These are phyloP conservation scores for Jatropha multifida DNA, from an alignment of 441 rosid genomes.

Conservation along the genomic window DNA sequence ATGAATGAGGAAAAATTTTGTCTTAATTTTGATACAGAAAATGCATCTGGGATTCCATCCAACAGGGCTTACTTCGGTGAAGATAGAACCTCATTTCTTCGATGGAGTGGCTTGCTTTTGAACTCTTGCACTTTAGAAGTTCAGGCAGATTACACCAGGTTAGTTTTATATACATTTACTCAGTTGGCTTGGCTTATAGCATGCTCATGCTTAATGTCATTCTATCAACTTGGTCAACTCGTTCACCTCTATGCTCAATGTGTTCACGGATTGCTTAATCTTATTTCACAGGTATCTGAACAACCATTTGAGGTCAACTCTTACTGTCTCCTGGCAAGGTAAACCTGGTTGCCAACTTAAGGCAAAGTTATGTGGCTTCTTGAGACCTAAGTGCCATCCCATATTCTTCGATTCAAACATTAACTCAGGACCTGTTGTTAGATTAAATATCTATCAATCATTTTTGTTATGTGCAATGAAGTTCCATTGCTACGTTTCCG, in stretches of 20 bases:
- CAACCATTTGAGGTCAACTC: conserved; percentile 60
- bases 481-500: conserved; percentile 67
- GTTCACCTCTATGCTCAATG: conserved; percentile 1
- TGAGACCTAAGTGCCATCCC: conserved; percentile 83
- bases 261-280: conserved; percentile 11
- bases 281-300: conserved; percentile 57
- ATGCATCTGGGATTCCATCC: conserved; percentile 32
- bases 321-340: conserved; percentile 63
- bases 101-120: conserved; percentile 86
- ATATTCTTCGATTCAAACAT: conserved; percentile 77
- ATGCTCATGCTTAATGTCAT: not conserved
- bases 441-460: conserved; percentile 83
- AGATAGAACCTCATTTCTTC: conserved; percentile 55
- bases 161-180: conserved; percentile 19
- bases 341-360: conserved; percentile 46
- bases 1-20: conserved; percentile 76
- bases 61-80: conserved; percentile 49
- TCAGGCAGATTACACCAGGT: conserved; percentile 92
- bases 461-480: conserved; percentile 89
- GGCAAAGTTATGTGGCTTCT: conserved; percentile 48
- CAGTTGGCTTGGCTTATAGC: too few relatives aligned
- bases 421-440: conserved; percentile 62
- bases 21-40: conserved; percentile 57
- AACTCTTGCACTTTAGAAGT: conserved; percentile 70
- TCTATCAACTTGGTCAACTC: not conserved